Evolutionary conservation across 192 early-diverging fungal species (phyloP), one percentile per base, ranked within the genome.

Genomic region (Cladochytrium replicatum): DNA sequence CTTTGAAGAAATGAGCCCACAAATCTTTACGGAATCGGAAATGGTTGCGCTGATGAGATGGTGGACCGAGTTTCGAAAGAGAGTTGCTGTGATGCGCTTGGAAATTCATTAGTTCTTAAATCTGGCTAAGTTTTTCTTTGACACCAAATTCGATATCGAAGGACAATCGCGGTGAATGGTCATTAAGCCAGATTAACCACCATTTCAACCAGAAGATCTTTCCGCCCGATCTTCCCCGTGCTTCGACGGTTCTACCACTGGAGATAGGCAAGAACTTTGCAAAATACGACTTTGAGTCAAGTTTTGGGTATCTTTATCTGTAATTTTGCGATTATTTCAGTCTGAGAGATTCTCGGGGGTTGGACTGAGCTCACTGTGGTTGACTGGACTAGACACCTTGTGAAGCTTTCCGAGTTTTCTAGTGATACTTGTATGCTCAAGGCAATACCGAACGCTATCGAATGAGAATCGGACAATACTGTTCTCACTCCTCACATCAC

Each of bases 41-140:
- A 73, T 80, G 59, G 57, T 81, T 0, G 72, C 72, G 0, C 68
- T 86, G 38, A 56, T 93, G 53, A 71, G 74, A 50, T 93, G 90
- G 90, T 89, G 81, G 83, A 67, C 82, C 9, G 60, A 57, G n/a
- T 78, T 68, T 52, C 52, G 56, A 3, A 50, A 52, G 11, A 54
- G 41, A 7, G 49, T 69, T 1, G 48, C 55, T 1, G 55, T 76
- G 19, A 54, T 68, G 2, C 31, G 51, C 2, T 13, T 44, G 2
- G 66, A 53, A 28, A 41, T 46, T 23, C 38, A 55, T 41, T 39
- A 58, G 23, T 67, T 87, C n/a, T n/a, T n/a, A n/a, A n/a, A n/a
- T n/a, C n/a, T n/a, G n/a, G n/a, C n/a, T n/a, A n/a, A n/a, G n/a
- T n/a, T n/a, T n/a, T n/a, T n/a, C n/a, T n/a, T n/a, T n/a, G n/a